phyloP scores from a whole-genome alignment of 257 asterid genomes.

The Buddleja alternifolia region DNA sequence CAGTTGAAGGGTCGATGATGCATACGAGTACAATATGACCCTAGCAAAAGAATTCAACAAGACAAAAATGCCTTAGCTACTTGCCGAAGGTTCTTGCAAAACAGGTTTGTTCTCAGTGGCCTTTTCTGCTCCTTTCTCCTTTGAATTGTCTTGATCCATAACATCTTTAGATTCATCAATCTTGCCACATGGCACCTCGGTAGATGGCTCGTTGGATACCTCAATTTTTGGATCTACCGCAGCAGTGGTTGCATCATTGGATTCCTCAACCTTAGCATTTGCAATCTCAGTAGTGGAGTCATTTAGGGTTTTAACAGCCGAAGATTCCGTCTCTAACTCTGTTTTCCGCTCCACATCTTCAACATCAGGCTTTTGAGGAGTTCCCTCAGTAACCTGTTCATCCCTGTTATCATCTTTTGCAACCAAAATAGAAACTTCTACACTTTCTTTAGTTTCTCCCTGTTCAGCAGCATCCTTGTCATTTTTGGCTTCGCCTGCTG shows the following conservation, averaged over 20 bases:
- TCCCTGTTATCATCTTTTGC: slow-evolving; percentile 22
- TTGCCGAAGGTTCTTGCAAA: slow-evolving; percentile 26
- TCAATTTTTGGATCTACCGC: slow-evolving; percentile 8
- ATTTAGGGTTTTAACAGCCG: not conserved
- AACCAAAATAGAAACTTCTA: slow-evolving; percentile 11
- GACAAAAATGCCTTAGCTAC: slow-evolving; percentile 18
- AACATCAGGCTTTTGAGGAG: slow-evolving; percentile 14
- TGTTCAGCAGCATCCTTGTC: no score
- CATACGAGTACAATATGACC: slow-evolving; percentile 18
- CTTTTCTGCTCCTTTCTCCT: slow-evolving; percentile 36
- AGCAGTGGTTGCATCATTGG: slow-evolving; percentile 22
- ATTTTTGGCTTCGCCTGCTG: no score
- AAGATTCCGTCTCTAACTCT: slow-evolving; percentile 23
- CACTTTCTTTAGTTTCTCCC: slow-evolving; percentile 28
- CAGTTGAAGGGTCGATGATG: slow-evolving; percentile 24
- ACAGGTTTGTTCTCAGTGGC: not conserved
- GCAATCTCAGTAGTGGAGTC: slow-evolving; percentile 20
- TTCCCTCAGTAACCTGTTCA: slow-evolving; percentile 27
- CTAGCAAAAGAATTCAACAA: not conserved
- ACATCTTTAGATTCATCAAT: slow-evolving; percentile 23
- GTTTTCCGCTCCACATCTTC: slow-evolving; percentile 31
- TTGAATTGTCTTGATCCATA: slow-evolving; percentile 19
- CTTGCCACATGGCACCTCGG: not conserved
- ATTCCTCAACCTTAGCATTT: slow-evolving; percentile 12
- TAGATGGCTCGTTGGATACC: slow-evolving; percentile 14